Base-by-base conservation (phyloP, 169 alveolate species). In the Eimeria acervulina region DNA sequence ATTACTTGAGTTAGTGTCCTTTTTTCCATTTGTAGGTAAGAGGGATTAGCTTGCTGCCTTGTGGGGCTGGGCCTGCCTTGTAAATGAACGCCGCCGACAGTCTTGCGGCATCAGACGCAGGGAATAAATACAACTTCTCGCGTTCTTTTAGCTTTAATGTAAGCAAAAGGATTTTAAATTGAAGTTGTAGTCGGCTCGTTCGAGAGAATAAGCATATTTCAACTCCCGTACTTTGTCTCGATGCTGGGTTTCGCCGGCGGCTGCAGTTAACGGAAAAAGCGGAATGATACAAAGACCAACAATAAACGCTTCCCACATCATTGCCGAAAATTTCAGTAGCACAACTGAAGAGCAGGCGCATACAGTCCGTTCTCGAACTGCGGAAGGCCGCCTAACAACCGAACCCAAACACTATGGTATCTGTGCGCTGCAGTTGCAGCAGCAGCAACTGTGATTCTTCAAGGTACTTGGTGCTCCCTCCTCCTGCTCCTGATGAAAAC, bases 361-460 rank as follows among this genome's bases (percentile, higher is more conserved):
- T n/a, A 1, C 44, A n/a, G 44, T 10, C 44, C 21, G 44, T 1
- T 68, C 44, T 31, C 40, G 44, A 31, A n/a, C 78, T 68, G 44
- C 78, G 6, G 78, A 7, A n/a, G 19, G 26, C 38, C 8, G 74
- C 26, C 21, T 63, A 7, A 23, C n/a, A 68, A 31, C 10, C 26
- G 31, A 21, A 68, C 44, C 0, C 1, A 31, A 31, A 31, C 78
- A 68, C 13, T 1, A 68, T 68, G 78, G 78, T 31, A 4, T n/a
- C 78, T 44, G 6, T 74, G 55, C 61, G 59, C 85, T 74, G 85
- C 85, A 40, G 85, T 42, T 74, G 70, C 72, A n/a, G 72, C 72
- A 23, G 72, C 70, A 47, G 44, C 44, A 44, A 84, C 10, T 31
- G 28, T 15, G 55, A 66, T 7, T 21, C 36, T 13, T 40, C 59